phyloP scores from a whole-genome alignment of 2,329 filamentous ascomycete genomes.

The Biscogniauxia marginata region DNA sequence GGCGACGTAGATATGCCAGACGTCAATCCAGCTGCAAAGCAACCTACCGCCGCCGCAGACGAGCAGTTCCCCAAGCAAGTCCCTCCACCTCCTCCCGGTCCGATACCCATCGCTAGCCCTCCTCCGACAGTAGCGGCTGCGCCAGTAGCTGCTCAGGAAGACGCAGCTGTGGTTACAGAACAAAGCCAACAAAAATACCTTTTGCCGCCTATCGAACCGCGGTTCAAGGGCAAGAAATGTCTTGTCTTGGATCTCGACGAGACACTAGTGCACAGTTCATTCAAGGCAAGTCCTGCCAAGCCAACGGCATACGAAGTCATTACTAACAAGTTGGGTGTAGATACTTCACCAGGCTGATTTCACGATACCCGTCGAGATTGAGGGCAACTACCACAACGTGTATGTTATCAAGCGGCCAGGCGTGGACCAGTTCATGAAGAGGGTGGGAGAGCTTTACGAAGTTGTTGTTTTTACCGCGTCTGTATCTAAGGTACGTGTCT shows the following conservation, averaged over 20 bases:
- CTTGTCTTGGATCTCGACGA: slow-evolving; percentile 94
- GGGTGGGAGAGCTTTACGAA: slow-evolving; percentile 95
- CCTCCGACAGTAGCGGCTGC: slow-evolving; percentile 9
- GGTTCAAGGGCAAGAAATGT: slow-evolving; percentile 86
- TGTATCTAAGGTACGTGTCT: slow-evolving; percentile 80
- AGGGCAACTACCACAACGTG: slow-evolving; percentile 98
- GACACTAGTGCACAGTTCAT: slow-evolving; percentile 96
- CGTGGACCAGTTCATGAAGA: slow-evolving; percentile 98
- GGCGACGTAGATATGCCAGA: slow-evolving; percentile 69
- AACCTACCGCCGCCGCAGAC: slow-evolving; percentile 40
- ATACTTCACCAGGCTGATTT: slow-evolving; percentile 98
- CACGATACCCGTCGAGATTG: slow-evolving; percentile 97
- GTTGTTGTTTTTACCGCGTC: slow-evolving; percentile 98
- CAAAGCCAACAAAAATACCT: slow-evolving; percentile 63
- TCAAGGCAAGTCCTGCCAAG: slow-evolving; percentile 85
- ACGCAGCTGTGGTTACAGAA: slow-evolving; percentile 44
- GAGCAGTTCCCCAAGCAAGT: slow-evolving; percentile 41
- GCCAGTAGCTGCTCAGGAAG: slow-evolving; percentile 36
- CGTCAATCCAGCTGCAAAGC: slow-evolving; percentile 46
- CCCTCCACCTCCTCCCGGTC: slow-evolving; percentile 47
- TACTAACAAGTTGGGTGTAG: slow-evolving; percentile 46
- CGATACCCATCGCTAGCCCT: slow-evolving; percentile 37
- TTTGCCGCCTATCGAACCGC: slow-evolving; percentile 76
- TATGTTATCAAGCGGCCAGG: slow-evolving; percentile 99
- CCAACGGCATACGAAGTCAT: background rate